Evolutionary conservation across 2,329 filamentous ascomycete species (phyloP), one percentile per base, ranked within the genome.

Genomic region (Phialemoniopsis sp.): DNA sequence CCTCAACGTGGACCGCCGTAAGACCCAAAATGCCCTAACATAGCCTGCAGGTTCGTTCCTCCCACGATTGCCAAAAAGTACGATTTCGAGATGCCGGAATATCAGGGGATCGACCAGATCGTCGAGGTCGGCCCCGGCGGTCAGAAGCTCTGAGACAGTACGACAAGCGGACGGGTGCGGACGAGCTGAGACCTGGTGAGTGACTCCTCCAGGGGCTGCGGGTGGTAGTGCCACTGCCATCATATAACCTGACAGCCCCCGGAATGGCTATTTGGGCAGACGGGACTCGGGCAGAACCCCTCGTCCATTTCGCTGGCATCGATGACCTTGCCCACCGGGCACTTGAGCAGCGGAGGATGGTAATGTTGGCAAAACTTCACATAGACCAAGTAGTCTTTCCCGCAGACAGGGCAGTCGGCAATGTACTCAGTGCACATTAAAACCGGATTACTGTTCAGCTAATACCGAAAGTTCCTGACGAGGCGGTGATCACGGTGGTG

Each of bases 81-180:
- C 66, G 79, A 80, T 34, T 74, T 98, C 45, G 85, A 93, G 51
- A 60, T 95, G 38, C 91, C 91, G 5, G 66, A 77, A 47, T 98
- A 96, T 62, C 72, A 85, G 51, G 93, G 90, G 0, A 66, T 93
- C 49, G 90, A 97, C 62, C 93, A 97, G 64, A 72, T 96, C 49
- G 84, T 90, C 39, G 93, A 98, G 62, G 72, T 94, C 32, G 65
- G 63, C 13, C 54, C 59, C 10, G 60, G 62, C 34, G 70, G 62
- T 29, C 63, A 73, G 47, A 82, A 74, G 55, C 65, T 83, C 45
- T 84, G 54, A 70, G 40, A 19, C 8, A 26, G 21, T 26, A 26
- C 21, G 10, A 10, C 6, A 26, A 6, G 6, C 10, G 6, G 21
- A 26, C 21, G 21, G 21, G 21, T 6, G 21, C 10, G 21, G 21